Base-by-base conservation (phyloP, 495 filamentous ascomycete species). In the Penicillium ucsense region DNA sequence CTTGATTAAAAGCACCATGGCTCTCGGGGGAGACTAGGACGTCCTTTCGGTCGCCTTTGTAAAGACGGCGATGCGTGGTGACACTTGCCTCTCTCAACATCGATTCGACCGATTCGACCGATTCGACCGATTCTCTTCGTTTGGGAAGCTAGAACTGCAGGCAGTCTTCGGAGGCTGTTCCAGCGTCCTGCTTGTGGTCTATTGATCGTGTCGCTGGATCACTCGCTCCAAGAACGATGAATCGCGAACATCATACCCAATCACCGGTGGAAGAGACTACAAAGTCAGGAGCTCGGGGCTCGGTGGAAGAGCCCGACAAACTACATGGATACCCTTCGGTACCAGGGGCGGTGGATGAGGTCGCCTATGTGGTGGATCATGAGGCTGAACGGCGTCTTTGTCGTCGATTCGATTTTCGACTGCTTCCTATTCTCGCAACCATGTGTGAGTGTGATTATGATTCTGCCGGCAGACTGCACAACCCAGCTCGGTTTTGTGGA, bases 361-460 rank as follows among this genome's bases (percentile, higher is more conserved):
- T 69, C 39, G 63, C 62, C 6, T 57, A 55, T 3, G 63, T 68
- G 6, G 56, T 70, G 3, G 68, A 73, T 46, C 66, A 69, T 43
- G 59, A 70, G 45, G 79, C 81, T 10, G 81, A 85, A 55, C 73
- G 71, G 40, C 73, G 74, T n/a, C 66, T 84, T 28, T 82, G 79
- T 48, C 76, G 54, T 6, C 77, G 76, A 45, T 83, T 83, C 47
- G 81, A 85, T 56, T 48, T 80, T 43, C 72, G 80, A 28, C 58
- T 85, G 35, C 59, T 85, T n/a, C 81, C 81, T 0, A 72, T 83
- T 7, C 53, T 85, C 34, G 80, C 80, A 32, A 38, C 80, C 3
- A 85, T 85, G 81, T 80, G 76, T 74, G 59, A 56, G 68, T 59
- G 20, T 20, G 56, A 47, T 8, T 28, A 9, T 35, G 12, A n/a